phyloP scores from a whole-genome alignment of 306 rosid species.

The Citrullus amarus region DNA sequence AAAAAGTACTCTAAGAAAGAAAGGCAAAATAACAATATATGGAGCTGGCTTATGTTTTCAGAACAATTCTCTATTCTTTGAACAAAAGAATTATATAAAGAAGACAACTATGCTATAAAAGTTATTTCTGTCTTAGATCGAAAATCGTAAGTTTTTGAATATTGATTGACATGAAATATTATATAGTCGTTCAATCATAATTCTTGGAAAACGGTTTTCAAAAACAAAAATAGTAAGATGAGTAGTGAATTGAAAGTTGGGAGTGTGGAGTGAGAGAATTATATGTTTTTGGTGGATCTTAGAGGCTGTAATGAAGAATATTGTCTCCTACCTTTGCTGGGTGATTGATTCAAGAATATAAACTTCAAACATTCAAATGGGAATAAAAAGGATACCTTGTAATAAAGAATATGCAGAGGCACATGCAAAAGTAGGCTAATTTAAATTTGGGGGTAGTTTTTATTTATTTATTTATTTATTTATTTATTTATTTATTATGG shows the following conservation, averaged over 20 bases:
- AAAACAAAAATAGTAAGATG: neutral
- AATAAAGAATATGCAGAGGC: neutral
- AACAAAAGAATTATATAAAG: neutral
- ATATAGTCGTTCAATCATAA: neutral
- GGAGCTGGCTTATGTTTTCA: neutral
- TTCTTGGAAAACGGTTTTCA: neutral
- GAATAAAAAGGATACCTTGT: conserved; percentile 5
- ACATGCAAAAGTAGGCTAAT: conserved; percentile 1
- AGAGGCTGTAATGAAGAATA: conserved; percentile 44
- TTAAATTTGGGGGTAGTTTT: neutral
- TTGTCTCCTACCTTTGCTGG: conserved; percentile 26
- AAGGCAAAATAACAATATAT: conserved; percentile 21
- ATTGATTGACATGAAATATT: neutral
- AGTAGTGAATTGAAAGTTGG: neutral
- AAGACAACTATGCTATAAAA: neutral
- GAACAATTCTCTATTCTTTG: neutral
- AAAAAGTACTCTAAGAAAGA: conserved; percentile 26
- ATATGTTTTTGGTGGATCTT: neutral
- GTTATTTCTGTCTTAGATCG: neutral
- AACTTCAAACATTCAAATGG: neutral
- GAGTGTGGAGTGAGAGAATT: neutral
- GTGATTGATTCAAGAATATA: neutral
- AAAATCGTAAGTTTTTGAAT: neutral
- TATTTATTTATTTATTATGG: neutral
- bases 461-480: neutral